A percentile compares a stretch with the other conserved stretches of the same genome.
These are phyloP conservation scores for Suhomyces kunorum DNA, from an alignment of 1,139 yeast species.

Conservation along the genomic window DNA sequence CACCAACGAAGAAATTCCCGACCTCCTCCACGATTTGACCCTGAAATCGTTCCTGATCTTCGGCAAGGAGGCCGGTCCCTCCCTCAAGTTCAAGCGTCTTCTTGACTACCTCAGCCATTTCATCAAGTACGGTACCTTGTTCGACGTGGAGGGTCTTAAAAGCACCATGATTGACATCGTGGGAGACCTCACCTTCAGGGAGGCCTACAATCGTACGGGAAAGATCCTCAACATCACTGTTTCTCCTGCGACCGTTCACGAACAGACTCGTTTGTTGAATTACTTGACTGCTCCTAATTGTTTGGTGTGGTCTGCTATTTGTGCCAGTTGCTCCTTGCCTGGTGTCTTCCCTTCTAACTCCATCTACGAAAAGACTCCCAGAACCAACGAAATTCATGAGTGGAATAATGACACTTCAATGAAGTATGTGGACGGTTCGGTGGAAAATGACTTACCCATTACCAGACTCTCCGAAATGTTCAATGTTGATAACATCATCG, in stretches of 20 bases:
- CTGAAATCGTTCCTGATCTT: constrained; percentile 71
- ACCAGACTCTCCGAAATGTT: constrained; percentile 91
- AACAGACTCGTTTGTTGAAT: constrained; percentile 50
- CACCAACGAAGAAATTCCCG: constrained; percentile 69
- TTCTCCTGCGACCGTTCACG: constrained; percentile 64
- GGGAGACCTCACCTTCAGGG: constrained; percentile 82
- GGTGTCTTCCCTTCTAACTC: constrained; percentile 86
- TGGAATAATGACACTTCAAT: constrained; percentile 83
- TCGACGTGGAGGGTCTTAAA: constrained; percentile 72
- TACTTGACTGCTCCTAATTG: constrained; percentile 53
- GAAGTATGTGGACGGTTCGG: constrained; percentile 93
- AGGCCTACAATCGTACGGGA: constrained; percentile 61
- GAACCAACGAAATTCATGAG: constrained; percentile 64
- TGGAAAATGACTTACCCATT: constrained; percentile 90
- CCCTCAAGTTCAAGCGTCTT: constrained; percentile 39
- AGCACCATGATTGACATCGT: constrained; percentile 73
- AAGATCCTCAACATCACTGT: constrained; percentile 57
- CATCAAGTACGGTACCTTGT: constrained; percentile 82
- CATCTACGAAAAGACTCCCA: constrained; percentile 77
- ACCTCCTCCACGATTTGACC: constrained; percentile 54
- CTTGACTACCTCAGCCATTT: constrained; percentile 50
- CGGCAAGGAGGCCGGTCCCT: constrained; percentile 10
- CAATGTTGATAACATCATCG: constrained; percentile 94
- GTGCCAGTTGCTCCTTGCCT: constrained; percentile 95
- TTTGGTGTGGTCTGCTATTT: constrained; percentile 80